Evolutionary conservation across 78 protist genomes (phyloP).

Genomic region (Carpediemonas membranifera): DNA sequence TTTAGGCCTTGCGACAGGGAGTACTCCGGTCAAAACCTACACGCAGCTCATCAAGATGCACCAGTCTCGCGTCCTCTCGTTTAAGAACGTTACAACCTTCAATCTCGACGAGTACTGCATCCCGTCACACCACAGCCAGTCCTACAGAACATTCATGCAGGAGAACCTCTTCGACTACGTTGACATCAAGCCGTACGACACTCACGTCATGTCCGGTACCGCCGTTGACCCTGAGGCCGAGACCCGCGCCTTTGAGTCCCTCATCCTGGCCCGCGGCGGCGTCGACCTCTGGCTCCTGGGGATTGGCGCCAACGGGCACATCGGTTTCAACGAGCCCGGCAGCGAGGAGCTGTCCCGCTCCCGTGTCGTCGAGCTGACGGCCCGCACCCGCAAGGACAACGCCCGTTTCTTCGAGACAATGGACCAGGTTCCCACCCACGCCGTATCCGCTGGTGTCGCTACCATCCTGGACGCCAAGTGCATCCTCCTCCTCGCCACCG

Average conservation of each 20-base stretch:
- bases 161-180: slow-evolving; percentile 56
- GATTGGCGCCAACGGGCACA: slow-evolving; percentile 77
- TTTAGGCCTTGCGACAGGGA: slow-evolving; percentile 22
- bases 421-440: slow-evolving; percentile 59
- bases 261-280: slow-evolving; percentile 50
- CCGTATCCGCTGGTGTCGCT: slow-evolving; percentile 77
- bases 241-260: slow-evolving; percentile 46
- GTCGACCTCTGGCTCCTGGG: slow-evolving; percentile 58
- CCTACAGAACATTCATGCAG: slow-evolving; percentile 72
- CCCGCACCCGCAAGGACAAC: slow-evolving; percentile 58
- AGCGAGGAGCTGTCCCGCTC: slow-evolving; percentile 39
- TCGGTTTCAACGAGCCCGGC: slow-evolving; percentile 85
- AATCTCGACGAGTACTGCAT: slow-evolving; percentile 76
- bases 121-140: slow-evolving; percentile 49
- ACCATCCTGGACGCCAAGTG: slow-evolving; percentile 42
- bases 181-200: slow-evolving; percentile 54
- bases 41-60: slow-evolving; percentile 35
- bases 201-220: slow-evolving; percentile 58
- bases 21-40: slow-evolving; percentile 43
- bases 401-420: slow-evolving; percentile 62
- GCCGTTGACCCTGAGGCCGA: slow-evolving; percentile 39
- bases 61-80: slow-evolving; percentile 28
- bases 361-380: slow-evolving; percentile 55
- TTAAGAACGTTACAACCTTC: slow-evolving; percentile 52
- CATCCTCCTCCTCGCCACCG: slow-evolving; percentile 22